Evolutionary conservation across 345 rosid species (phyloP).

Genomic region (Dimocarpus longan): DNA sequence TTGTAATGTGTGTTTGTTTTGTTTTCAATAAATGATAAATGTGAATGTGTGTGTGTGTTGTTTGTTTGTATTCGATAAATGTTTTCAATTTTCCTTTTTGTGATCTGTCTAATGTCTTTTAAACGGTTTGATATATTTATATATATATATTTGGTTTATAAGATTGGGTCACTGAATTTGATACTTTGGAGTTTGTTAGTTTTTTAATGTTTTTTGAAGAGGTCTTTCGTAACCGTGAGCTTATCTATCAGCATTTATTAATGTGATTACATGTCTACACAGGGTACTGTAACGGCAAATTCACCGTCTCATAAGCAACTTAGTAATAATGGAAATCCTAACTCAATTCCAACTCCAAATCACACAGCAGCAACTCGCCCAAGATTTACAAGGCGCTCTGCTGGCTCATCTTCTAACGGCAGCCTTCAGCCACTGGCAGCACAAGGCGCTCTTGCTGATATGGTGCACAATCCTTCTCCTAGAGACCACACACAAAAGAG

Average conservation of each 20-base stretch:
- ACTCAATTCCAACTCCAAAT: constrained; percentile 40
- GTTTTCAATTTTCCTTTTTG: too few relatives aligned
- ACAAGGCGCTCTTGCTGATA: constrained; percentile 38
- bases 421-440: constrained; percentile 45
- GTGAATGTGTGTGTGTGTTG: too few relatives aligned
- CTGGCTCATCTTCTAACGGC: constrained; percentile 39
- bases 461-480: constrained; percentile 46
- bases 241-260: neutral
- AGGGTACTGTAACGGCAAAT: constrained; percentile 44
- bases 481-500: constrained; percentile 59
- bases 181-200: neutral
- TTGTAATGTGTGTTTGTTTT: neutral
- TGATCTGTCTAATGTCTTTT: too few relatives aligned
- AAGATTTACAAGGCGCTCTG: constrained; percentile 44
- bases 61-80: too few relatives aligned
- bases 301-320: constrained; percentile 41
- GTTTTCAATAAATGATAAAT: too few relatives aligned
- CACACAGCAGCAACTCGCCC: constrained; percentile 36
- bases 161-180: neutral
- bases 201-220: neutral
- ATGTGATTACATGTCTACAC: neutral
- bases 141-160: neutral
- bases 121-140: neutral
- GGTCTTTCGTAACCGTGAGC: neutral
- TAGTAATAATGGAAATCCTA: constrained; percentile 33